phyloP scores from a whole-genome alignment of 2,329 filamentous ascomycete species.

The Xylariaceae sp. region DNA sequence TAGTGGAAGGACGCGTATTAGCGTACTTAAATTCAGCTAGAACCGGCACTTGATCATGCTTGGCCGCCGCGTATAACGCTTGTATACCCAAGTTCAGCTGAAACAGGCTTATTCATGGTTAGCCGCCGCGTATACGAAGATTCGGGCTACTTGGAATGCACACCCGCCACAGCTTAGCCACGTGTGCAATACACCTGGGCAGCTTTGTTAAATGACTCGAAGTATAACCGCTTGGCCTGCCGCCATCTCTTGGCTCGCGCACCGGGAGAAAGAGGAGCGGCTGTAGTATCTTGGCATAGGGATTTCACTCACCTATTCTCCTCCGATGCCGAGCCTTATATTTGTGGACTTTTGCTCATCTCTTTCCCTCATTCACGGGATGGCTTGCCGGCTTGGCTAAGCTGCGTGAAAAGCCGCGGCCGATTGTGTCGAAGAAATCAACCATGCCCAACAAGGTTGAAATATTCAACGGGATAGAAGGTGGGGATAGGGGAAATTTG shows the following conservation, averaged over 20 bases:
- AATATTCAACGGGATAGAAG: neutral
- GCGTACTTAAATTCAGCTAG: too few species aligned
- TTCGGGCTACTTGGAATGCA: too few species aligned
- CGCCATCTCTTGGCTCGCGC: constrained; percentile 18
- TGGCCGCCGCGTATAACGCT: too few species aligned
- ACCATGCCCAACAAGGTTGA: constrained; percentile 6
- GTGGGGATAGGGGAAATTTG: neutral
- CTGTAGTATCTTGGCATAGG: constrained; percentile 12
- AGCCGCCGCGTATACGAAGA: too few species aligned
- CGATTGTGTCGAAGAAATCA: neutral
- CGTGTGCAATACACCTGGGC: too few species aligned
- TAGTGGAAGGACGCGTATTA: too few species aligned
- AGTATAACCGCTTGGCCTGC: neutral
- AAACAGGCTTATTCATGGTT: too few species aligned
- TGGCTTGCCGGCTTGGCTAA: neutral
- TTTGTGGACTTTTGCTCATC: neutral
- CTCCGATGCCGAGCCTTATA: constrained; percentile 11
- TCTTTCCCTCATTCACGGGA: neutral
- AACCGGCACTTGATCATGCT: too few species aligned
- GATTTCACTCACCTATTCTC: constrained; percentile 1
- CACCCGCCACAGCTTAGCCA: too few species aligned
- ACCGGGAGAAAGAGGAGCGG: neutral
- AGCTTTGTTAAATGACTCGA: too few species aligned
- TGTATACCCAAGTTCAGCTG: too few species aligned
- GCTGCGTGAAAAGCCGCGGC: neutral